Evolutionary conservation across 169 alveolate species (phyloP), one percentile per base, ranked within the genome.

Genomic region (Theileria sp.): DNA sequence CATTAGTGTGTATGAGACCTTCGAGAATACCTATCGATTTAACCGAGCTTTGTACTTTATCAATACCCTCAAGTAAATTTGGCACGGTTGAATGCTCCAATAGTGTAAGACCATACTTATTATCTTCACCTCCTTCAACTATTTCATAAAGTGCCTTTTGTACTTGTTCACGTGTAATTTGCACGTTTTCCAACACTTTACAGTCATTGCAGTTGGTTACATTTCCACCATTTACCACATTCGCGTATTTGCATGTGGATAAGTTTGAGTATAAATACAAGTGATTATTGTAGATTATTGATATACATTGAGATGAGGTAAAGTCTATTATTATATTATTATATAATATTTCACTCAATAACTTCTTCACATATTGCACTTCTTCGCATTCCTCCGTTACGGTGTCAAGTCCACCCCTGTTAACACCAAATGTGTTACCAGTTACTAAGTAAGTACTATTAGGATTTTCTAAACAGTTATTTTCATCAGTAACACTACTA

Each of bases 1-100:
- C 3, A 19, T 64, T 38, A 38, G 32, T 36, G 13, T 38, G 28
- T n/a, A 81, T 72, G 12, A 75, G 69, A 38, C 89, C 89, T 19
- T 83, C 89, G 78, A 83, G 56, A 15, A 58, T 34, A 8, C 80
- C 89, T 6, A 83, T 76, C 1, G 89, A 72, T 34, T 34, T 76
- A 23, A 80, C 89, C 0, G 73, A 61, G 13, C 67, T 81, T 69
- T 83, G 86, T 25, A 79, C 81, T 25, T 50, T 64, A 7, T 64
- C 81, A 7, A 83, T 19, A 17, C 73, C 80, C 15, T 71, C 54
- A 3, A 74, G 68, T 8, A 19, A 10, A 13, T n/a, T 17, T 1
- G 19, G 38, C 6, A 76, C n/a, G 17, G 75, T 19, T 17, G 78
- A 64, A 28, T 83, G 61, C 30, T 83, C 80, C 83, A 83, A 26